Conservation (phyloP, 495 filamentous ascomycete species). For the Xylaria longipes region DNA sequence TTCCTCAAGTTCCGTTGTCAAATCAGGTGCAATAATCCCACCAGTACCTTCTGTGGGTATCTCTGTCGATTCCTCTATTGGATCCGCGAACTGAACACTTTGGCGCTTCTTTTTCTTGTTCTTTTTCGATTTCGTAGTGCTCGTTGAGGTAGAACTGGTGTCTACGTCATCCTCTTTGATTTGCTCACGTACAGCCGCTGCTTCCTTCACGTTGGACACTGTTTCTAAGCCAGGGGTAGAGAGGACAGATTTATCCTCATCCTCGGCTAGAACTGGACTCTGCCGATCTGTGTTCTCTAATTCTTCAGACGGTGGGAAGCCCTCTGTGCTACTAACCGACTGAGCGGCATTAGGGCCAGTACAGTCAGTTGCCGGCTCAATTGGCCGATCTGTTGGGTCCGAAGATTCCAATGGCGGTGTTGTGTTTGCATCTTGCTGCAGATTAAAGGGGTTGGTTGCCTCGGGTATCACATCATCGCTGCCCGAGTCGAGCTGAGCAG, state of each 20-base stretch:
- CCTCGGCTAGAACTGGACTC: neutral
- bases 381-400: constrained; percentile 10
- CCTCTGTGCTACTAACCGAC: constrained; percentile 9
- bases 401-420: neutral
- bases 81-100: constrained; percentile 34
- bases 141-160: constrained; percentile 9
- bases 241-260: constrained; percentile 18
- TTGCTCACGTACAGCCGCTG: constrained; percentile 20
- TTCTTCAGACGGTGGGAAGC: neutral
- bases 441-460: constrained; percentile 9
- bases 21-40: constrained; percentile 21
- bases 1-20: constrained; percentile 24
- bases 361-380: constrained; percentile 11
- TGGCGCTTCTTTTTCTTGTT: constrained; percentile 40
- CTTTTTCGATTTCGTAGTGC: constrained; percentile 33
- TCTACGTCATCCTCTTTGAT: constrained; percentile 23
- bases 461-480: constrained; percentile 18
- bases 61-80: constrained; percentile 32
- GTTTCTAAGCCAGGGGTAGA: constrained; percentile 23
- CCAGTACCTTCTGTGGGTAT: constrained; percentile 15
- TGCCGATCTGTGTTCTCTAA: constrained; percentile 11
- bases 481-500: constrained; percentile 23
- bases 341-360: constrained; percentile 12
- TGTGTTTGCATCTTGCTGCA: constrained; percentile 14
- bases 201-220: constrained; percentile 16